A percentile compares a stretch with the other conserved stretches of the same genome.
These are phyloP conservation scores for Williopsis jadinii DNA, from an alignment of 1,139 yeast species.

Conservation along the genomic window DNA sequence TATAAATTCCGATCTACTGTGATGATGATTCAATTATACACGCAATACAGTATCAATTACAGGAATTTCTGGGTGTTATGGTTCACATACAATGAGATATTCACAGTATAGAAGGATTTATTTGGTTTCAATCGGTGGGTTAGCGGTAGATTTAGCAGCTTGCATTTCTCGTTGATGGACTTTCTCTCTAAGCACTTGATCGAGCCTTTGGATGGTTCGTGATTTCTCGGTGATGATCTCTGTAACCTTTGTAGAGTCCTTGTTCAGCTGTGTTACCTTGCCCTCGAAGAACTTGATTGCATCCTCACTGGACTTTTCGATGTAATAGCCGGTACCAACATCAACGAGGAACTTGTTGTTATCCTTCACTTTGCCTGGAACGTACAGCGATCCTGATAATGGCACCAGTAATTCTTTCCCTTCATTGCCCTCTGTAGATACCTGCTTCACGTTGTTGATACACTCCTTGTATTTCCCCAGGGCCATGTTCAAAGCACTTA, in stretches of 20 bases:
- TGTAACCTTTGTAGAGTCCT: constrained; percentile 69
- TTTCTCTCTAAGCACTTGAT: constrained; percentile 39
- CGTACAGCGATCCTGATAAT: constrained; percentile 78
- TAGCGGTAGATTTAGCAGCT: too few relatives aligned
- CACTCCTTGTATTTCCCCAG: constrained; percentile 81
- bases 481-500: constrained; percentile 80
- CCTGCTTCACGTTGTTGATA: constrained; percentile 55
- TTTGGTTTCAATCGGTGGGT: too few relatives aligned
- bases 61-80: too few relatives aligned
- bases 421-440: constrained; percentile 39
- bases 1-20: too few relatives aligned
- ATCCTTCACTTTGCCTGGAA: constrained; percentile 70
- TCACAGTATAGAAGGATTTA: too few relatives aligned
- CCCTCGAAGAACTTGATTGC: constrained; percentile 68
- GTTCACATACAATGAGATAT: too few relatives aligned
- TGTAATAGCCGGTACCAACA: constrained; percentile 93
- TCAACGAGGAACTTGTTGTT: constrained; percentile 77
- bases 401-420: constrained; percentile 68
- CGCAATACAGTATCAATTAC: too few relatives aligned
- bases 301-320: constrained; percentile 66
- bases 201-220: constrained; percentile 39
- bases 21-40: too few relatives aligned
- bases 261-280: constrained; percentile 65
- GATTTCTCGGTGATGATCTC: constrained; percentile 65
- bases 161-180: constrained; percentile 18